Conservation (phyloP, 768 basidiomycete genomes). For the Phlebiopsis gigantea region DNA sequence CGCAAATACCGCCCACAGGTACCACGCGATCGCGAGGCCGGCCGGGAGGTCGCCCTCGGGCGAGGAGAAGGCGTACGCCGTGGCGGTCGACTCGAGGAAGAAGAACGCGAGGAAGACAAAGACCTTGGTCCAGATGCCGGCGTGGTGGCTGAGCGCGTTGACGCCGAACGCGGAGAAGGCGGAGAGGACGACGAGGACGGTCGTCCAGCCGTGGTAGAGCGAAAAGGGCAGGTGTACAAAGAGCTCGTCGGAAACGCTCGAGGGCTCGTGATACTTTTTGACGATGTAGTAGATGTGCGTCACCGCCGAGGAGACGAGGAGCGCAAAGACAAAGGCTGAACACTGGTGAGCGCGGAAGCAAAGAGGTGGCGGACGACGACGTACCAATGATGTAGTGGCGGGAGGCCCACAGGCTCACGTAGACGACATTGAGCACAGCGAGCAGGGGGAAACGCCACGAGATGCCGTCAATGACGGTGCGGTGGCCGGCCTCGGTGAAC, state of each 20-base stretch:
- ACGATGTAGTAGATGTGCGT: constrained; percentile 92
- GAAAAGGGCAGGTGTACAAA: constrained; percentile 96
- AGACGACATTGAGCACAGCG: constrained; percentile 81
- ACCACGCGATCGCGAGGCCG: constrained; percentile 86
- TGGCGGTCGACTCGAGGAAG: constrained; percentile 89
- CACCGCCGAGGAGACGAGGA: constrained; percentile 78
- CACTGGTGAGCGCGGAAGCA: no score
- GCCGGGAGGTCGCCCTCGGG: constrained; percentile 91
- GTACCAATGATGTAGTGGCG: constrained; percentile 67
- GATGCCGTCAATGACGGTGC: constrained; percentile 78
- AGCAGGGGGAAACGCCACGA: constrained; percentile 91
- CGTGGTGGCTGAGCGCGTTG: constrained; percentile 53
- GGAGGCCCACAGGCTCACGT: constrained; percentile 81
- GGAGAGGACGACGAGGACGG: constrained; percentile 74
- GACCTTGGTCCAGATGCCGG: constrained; percentile 90
- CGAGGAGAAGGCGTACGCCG: constrained; percentile 91
- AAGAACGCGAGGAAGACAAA: constrained; percentile 93
- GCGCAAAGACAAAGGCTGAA: constrained; percentile 83
- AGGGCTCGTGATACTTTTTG: constrained; percentile 75
- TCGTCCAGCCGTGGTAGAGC: constrained; percentile 91
- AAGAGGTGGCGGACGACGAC: constrained; percentile 19
- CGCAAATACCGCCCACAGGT: constrained; percentile 89
- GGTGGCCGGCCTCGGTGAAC: constrained; percentile 74
- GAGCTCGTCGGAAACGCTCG: constrained; percentile 68
- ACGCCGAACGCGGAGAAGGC: constrained; percentile 89